phyloP scores from a whole-genome alignment of 2,329 filamentous ascomycete species.

The Botrytis fabae region DNA sequence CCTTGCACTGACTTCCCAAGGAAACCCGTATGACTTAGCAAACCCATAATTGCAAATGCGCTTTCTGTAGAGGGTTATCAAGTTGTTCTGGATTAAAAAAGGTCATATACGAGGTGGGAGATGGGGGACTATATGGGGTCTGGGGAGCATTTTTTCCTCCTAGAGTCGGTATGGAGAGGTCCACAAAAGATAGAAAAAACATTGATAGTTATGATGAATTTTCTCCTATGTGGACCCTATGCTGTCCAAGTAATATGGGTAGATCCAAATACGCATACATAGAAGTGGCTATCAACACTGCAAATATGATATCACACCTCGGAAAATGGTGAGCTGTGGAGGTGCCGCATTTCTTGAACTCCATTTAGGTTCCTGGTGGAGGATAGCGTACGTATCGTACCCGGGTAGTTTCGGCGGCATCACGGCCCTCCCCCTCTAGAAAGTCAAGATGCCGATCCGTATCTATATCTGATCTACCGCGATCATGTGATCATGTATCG shows the following conservation, averaged over 20 bases:
- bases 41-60: slow-evolving; percentile 12
- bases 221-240: background rate
- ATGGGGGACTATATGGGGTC: slow-evolving; percentile 19
- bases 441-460: slow-evolving; percentile 3
- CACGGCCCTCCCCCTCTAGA: slow-evolving; percentile 16
- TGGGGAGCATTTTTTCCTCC: slow-evolving; percentile 5
- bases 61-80: background rate
- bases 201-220: slow-evolving; percentile 21
- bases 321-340: slow-evolving; percentile 12
- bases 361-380: slow-evolving; percentile 9
- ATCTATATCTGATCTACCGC: background rate
- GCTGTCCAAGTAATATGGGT: slow-evolving; percentile 12
- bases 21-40: slow-evolving; percentile 23
- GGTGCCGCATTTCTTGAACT: slow-evolving; percentile 2
- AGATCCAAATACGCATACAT: background rate
- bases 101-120: slow-evolving; percentile 13
- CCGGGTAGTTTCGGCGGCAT: slow-evolving; percentile 20
- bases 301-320: slow-evolving; percentile 22
- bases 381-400: background rate
- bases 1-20: slow-evolving; percentile 20
- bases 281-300: background rate
- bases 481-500: slow-evolving; percentile 13
- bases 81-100: background rate
- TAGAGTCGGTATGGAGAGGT: background rate
- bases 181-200: slow-evolving; percentile 16